A percentile compares a stretch with the other conserved stretches of the same genome.
These are phyloP conservation scores for Mycothermus thermophilus DNA, from an alignment of 495 filamentous ascomycete species.

Conservation along the genomic window DNA sequence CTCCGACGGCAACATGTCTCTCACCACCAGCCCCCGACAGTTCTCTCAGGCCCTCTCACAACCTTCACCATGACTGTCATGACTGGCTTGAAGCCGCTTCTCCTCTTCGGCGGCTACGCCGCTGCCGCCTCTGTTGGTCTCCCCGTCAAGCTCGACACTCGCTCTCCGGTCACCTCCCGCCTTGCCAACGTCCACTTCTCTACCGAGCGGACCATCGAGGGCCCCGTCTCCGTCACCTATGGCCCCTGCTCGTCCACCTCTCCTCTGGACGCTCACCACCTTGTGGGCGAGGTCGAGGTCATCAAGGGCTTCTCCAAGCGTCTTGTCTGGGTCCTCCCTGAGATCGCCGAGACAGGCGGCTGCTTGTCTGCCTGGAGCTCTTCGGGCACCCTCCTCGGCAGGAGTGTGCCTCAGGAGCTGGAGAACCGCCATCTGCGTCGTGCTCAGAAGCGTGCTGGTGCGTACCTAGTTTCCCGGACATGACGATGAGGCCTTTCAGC, in stretches of 20 bases:
- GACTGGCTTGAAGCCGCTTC: not conserved
- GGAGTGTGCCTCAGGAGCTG: slow-evolving; percentile 28
- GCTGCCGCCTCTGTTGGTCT: slow-evolving; percentile 8
- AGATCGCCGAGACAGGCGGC: slow-evolving; percentile 26
- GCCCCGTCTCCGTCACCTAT: slow-evolving; percentile 28
- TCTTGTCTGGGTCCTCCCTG: slow-evolving; percentile 42
- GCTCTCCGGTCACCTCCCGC: slow-evolving; percentile 25
- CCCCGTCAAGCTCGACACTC: slow-evolving; percentile 26
- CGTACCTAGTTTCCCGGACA: not conserved
- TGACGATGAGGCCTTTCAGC: not conserved
- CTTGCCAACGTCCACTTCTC: slow-evolving; percentile 32
- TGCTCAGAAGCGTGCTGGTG: slow-evolving; percentile 13
- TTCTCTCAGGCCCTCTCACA: not conserved
- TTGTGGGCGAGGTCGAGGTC: slow-evolving; percentile 12
- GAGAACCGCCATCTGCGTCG: slow-evolving; percentile 18
- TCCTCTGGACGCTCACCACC: slow-evolving; percentile 19
- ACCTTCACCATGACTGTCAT: not conserved
- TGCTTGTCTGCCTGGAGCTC: slow-evolving; percentile 42
- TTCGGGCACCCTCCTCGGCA: slow-evolving; percentile 24
- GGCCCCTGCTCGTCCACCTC: slow-evolving; percentile 19
- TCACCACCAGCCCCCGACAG: not conserved
- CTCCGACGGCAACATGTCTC: not conserved
- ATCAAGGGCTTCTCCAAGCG: slow-evolving; percentile 14
- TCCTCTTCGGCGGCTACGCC: slow-evolving; percentile 6
- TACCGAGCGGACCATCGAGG: slow-evolving; percentile 13